A percentile compares a stretch with the other conserved stretches of the same genome.
These are phyloP conservation scores for Periconia digitata DNA, from an alignment of 2,329 filamentous ascomycete species.

Conservation along the genomic window DNA sequence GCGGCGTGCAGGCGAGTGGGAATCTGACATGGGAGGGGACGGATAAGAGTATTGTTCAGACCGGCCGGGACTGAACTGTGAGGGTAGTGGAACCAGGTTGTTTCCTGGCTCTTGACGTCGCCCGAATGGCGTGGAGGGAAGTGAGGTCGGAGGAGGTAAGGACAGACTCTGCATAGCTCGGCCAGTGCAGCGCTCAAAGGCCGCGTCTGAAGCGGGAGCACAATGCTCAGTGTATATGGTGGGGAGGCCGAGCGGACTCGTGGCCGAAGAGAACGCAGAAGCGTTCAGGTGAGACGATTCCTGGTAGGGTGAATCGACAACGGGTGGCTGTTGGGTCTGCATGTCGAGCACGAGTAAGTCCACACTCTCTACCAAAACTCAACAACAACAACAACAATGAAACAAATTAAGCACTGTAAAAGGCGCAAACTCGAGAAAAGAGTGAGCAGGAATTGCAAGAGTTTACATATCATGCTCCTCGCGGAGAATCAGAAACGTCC, in stretches of 20 bases:
- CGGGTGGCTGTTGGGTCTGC: slow-evolving; percentile 29
- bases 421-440: slow-evolving; percentile 9
- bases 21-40: slow-evolving; percentile 56
- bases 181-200: slow-evolving; percentile 38
- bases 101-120: slow-evolving; percentile 39
- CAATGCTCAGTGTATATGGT: slow-evolving; percentile 27
- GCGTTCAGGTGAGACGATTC: slow-evolving; percentile 19
- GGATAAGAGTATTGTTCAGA: slow-evolving; percentile 46
- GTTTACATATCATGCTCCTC: slow-evolving; percentile 18
- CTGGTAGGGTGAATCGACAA: slow-evolving; percentile 21
- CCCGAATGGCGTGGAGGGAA: slow-evolving; percentile 41
- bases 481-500: slow-evolving; percentile 20
- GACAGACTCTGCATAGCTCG: slow-evolving; percentile 47
- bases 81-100: slow-evolving; percentile 35
- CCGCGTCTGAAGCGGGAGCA: slow-evolving; percentile 38
- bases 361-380: slow-evolving; percentile 21
- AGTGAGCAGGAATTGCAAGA: slow-evolving; percentile 16
- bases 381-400: slow-evolving; percentile 12
- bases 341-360: slow-evolving; percentile 36
- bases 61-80: slow-evolving; percentile 39
- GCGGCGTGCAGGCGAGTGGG: slow-evolving; percentile 47
- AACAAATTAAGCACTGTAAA: slow-evolving; percentile 3
- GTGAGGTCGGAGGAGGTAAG: slow-evolving; percentile 40
- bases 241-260: slow-evolving; percentile 19
- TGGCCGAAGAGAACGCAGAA: slow-evolving; percentile 16